Base-by-base conservation (phyloP, 768 basidiomycete genomes). In the Suillus subalutaceus region DNA sequence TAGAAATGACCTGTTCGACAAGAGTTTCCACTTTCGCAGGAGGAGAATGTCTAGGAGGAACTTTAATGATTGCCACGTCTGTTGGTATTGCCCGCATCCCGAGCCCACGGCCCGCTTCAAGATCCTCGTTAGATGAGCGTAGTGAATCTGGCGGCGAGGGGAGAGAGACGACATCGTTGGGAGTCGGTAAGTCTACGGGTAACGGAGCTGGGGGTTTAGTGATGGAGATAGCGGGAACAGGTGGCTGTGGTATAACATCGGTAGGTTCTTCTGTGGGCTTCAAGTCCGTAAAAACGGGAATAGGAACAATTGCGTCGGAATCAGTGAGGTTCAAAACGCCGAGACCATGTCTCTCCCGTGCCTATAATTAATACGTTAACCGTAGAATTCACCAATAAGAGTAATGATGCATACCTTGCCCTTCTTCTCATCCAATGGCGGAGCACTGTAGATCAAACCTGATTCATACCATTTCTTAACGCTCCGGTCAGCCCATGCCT, bases 401-500 rank as follows among this genome's bases (percentile, higher is more conserved):
- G 63, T 56, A 52, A 43, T 30, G 66, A 55, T n/a, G 74, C 80
- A 72, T 75, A 83, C 87, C 81, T 88, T 86, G 72, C 74, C 78
- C 70, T 84, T 84, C 70, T 84, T 83, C 69, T 83, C 81, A 20
- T 58, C 48, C 41, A 82, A 78, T 6, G 78, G 65, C 40, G 81
- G 74, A 44, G 78, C 64, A 61, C 87, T 86, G 37, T 86, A 77
- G 41, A 93, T 82, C 41, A 94, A 76, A 3, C 95, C 95, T 32
- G 87, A 83, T 70, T 92, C 88, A 63, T 90, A 87, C 96, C 96
- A 98, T 74, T 88, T 88, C 74, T 90, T 86, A 58, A 95, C 82
- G 78, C 94, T 95, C 70, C 85, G 84, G 79, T 97, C 96, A 58
- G 94, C 96, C 91, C 91, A 93, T 16, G 95, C 96, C 76, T 98